phyloP scores from a whole-genome alignment of 2,329 filamentous ascomycete species.

The Rhynchosporium agropyri region DNA sequence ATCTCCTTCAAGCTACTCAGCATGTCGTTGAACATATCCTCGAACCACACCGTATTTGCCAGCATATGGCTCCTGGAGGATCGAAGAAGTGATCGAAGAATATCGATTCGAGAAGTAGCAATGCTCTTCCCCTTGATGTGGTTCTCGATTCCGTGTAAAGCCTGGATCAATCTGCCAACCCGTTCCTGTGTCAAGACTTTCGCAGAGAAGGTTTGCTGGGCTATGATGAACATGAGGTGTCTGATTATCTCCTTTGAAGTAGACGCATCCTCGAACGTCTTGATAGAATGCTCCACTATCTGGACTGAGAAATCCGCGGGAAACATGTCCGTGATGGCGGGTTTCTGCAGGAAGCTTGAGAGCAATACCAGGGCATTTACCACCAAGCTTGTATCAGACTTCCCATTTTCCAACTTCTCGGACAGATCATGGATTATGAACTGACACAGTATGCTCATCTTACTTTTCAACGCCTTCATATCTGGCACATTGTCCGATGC shows the following conservation, averaged over 20 bases:
- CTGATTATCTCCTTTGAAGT: constrained; percentile 77
- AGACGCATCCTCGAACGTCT: constrained; percentile 67
- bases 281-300: constrained; percentile 79
- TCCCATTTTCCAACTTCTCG: constrained; percentile 58
- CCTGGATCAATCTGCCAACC: constrained; percentile 69
- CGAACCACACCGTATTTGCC: constrained; percentile 74
- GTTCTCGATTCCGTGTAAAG: constrained; percentile 72
- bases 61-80: constrained; percentile 74
- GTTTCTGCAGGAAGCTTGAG: constrained; percentile 74
- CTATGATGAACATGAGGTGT: constrained; percentile 78
- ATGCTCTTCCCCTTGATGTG: constrained; percentile 80
- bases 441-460: constrained; percentile 75
- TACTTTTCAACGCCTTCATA: constrained; percentile 69
- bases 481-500: constrained; percentile 83
- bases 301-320: constrained; percentile 79
- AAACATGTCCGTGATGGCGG: constrained; percentile 69
- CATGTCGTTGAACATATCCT: constrained; percentile 80
- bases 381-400: constrained; percentile 68
- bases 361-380: constrained; percentile 79
- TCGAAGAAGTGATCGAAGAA: constrained; percentile 76
- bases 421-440: constrained; percentile 84
- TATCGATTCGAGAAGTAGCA: constrained; percentile 71
- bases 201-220: constrained; percentile 74
- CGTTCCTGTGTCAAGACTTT: constrained; percentile 75
- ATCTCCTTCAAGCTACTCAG: constrained; percentile 79